Conservation (phyloP, 352 stramenopile genomes). For the Salisapilia sapeloensis region DNA sequence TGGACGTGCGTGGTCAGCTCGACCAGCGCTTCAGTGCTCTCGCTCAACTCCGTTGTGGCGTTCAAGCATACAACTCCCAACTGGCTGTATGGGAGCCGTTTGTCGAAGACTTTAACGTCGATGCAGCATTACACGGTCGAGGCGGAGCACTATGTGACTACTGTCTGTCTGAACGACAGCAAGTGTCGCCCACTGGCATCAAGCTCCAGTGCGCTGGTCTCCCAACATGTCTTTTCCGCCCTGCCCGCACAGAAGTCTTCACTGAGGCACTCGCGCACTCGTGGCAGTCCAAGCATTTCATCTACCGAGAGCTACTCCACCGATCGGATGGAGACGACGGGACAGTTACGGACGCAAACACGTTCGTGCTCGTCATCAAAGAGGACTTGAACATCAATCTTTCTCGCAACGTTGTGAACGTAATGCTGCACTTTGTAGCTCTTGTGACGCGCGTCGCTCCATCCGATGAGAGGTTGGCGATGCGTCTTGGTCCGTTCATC, state of each 20-base stretch:
- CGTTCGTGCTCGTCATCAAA: slow-evolving; percentile 58
- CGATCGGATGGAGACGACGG: slow-evolving; percentile 16
- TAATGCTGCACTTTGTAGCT: slow-evolving; percentile 56
- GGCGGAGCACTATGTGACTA: slow-evolving; percentile 61
- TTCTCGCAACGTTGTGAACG: slow-evolving; percentile 68
- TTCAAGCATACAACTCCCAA: slow-evolving; percentile 79
- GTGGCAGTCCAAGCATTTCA: slow-evolving; percentile 71
- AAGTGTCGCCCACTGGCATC: slow-evolving; percentile 33
- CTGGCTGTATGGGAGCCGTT: slow-evolving; percentile 73
- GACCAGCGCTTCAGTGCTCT: slow-evolving; percentile 45
- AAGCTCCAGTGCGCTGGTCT: slow-evolving; percentile 45
- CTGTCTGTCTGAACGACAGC: slow-evolving; percentile 56
- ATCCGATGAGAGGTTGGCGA: slow-evolving; percentile 13
- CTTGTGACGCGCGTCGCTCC: slow-evolving; percentile 48
- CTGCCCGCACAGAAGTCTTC: slow-evolving; percentile 45
- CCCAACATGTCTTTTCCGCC: slow-evolving; percentile 51
- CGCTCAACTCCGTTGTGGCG: slow-evolving; percentile 36
- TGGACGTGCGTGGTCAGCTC: slow-evolving; percentile 41
- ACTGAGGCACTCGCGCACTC: slow-evolving; percentile 39
- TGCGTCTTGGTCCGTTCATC: slow-evolving; percentile 58
- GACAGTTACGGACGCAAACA: slow-evolving; percentile 29
- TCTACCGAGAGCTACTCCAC: slow-evolving; percentile 53
- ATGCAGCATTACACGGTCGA: slow-evolving; percentile 44
- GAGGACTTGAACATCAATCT: slow-evolving; percentile 74
- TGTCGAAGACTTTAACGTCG: slow-evolving; percentile 72